Base-by-base conservation (phyloP, 257 asterid species). In the Mentha longifolia region DNA sequence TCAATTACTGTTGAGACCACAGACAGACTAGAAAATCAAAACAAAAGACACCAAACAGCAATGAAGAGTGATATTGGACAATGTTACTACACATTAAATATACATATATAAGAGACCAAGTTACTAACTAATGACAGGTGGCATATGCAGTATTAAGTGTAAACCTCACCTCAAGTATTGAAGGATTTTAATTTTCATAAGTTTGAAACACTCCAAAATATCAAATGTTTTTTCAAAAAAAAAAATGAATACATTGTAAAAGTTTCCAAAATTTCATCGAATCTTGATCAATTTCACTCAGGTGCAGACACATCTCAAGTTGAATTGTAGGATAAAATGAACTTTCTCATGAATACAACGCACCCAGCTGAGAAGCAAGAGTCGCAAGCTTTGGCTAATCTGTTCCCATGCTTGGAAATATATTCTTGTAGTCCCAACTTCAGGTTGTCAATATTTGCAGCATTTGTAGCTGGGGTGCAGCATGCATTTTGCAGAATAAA, bases 401-500 rank as follows among this genome's bases (percentile, higher is more conserved):
- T 83, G 79, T 85, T 81, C 61, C 92, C 90, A 78, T 84, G 95
- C 85, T 83, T 87, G 76, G 72, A 74, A 63, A 85, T 85, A 73
- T 87, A 88, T 54, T 90, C 97, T 72, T 85, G 85, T 70, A 92
- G 67, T 60, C 95, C 96, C 77, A 75, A 72, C 83, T 77, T 84
- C 83, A 92, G 81, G 73, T 75, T 73, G 65, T 87, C 84, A 71
- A 87, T 77, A 68, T 77, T 85, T 74, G 76, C 81, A 46, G 78
- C 71, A 35, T 83, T 70, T 68, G 76, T 57, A 50, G 85, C 77
- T 68, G 67, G 67, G 81, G 64, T 57, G 75, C 71, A 61, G 66
- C 88, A 81, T 50, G 84, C 85, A 68, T 70, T 76, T 62, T 79
- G 85, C 71, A 82, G 79, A 64, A 86, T 50, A 73, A 72, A 64